phyloP scores from a whole-genome alignment of 164 flowering plant genomes.

The Protea cynaroides region DNA sequence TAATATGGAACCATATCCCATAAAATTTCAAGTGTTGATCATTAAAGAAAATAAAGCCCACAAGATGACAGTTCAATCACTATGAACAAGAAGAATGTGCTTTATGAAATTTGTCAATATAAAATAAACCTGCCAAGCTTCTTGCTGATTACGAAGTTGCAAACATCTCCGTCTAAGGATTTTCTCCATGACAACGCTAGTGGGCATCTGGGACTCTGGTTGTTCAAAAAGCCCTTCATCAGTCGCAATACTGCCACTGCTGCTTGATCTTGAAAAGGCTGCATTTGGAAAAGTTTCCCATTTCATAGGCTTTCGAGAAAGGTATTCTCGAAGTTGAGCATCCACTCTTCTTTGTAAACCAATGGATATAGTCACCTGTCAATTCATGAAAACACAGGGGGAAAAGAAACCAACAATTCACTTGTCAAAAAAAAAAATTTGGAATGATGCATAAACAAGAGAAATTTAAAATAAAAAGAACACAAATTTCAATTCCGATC shows the following conservation, averaged over 20 bases:
- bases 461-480: neutral
- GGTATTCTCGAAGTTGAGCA: conserved; percentile 42
- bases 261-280: conserved; percentile 51
- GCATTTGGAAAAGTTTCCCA: conserved; percentile 24
- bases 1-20: too few relatives aligned
- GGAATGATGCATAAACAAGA: neutral
- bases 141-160: conserved; percentile 63
- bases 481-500: neutral
- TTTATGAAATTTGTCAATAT: conserved; percentile 1
- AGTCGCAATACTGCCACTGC: conserved; percentile 44
- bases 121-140: conserved; percentile 75
- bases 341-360: conserved; percentile 66
- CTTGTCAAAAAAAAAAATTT: conserved; percentile 9
- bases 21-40: too few relatives aligned
- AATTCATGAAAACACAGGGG: conserved; percentile 11
- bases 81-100: neutral
- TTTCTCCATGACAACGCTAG: conserved; percentile 54
- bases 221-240: conserved; percentile 77
- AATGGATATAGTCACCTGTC: conserved; percentile 54
- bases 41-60: too few relatives aligned
- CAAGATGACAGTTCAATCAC: neutral
- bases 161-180: conserved; percentile 47
- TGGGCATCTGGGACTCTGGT: conserved; percentile 42
- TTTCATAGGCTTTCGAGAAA: conserved; percentile 43
- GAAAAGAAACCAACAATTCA: too few relatives aligned